These are phyloP conservation scores for Paecilomyces sp. DNA, from an alignment of 2,329 filamentous ascomycete species.

Conservation along the genomic window DNA sequence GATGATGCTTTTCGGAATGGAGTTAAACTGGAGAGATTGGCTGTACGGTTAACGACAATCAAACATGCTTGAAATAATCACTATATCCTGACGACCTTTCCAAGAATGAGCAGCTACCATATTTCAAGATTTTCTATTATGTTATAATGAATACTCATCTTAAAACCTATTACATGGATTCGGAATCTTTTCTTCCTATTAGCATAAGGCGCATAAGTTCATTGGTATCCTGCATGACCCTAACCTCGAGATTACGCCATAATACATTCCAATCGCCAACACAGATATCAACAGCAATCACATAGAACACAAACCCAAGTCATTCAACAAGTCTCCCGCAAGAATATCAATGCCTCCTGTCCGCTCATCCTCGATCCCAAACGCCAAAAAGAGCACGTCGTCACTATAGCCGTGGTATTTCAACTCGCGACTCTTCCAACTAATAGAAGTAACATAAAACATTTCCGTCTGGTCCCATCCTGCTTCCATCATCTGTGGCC, in stretches of 20 bases:
- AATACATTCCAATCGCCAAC: not conserved
- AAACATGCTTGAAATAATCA: not conserved
- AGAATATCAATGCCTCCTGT: not conserved
- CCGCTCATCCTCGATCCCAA: conserved; percentile 44
- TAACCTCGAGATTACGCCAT: not conserved
- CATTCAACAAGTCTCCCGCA: not conserved
- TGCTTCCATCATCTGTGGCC: conserved; percentile 1
- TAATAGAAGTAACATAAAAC: conserved; percentile 53
- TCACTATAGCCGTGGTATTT: conserved; percentile 52
- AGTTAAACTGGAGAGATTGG: not conserved
- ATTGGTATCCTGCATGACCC: not conserved
- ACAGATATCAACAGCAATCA: not conserved
- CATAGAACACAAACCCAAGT: not conserved
- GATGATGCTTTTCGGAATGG: not conserved
- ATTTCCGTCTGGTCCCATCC: conserved; percentile 36
- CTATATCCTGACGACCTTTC: not conserved
- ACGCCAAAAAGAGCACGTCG: conserved; percentile 48
- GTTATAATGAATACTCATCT: too few relatives aligned
- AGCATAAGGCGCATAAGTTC: not conserved
- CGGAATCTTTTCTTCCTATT: not conserved
- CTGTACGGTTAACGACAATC: not conserved
- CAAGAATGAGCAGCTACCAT: not conserved
- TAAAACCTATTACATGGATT: not conserved
- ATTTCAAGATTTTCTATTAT: too few relatives aligned
- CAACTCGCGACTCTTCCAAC: conserved; percentile 44